Evolutionary conservation across 148 eudicot species (phyloP).

Genomic region (Camellia lanceoleosa): DNA sequence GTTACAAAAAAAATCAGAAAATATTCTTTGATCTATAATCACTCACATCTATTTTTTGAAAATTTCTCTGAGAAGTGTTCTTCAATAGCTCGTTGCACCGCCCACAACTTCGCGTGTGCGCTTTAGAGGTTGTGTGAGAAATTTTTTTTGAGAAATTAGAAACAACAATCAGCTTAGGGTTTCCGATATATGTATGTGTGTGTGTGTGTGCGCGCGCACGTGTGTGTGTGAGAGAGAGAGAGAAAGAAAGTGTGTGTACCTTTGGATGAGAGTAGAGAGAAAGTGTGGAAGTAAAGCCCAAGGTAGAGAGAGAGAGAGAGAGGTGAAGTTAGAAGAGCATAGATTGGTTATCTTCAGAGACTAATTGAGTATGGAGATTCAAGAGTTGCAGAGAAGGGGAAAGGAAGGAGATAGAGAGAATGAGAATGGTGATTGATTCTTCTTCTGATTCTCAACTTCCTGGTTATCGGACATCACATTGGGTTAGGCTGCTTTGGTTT

Average conservation of each 20-base stretch:
- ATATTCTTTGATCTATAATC: too few relatives aligned
- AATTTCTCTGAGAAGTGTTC: too few relatives aligned
- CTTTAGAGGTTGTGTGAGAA: neutral
- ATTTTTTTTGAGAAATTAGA: too few relatives aligned
- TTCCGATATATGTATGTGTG: too few relatives aligned
- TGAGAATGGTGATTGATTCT: neutral
- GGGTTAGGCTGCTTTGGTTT: too few relatives aligned
- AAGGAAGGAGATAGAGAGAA: neutral
- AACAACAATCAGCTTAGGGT: too few relatives aligned
- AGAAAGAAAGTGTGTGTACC: slow-evolving; percentile 20
- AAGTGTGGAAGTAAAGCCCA: slow-evolving; percentile 40
- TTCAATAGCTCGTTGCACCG: slow-evolving; percentile 9
- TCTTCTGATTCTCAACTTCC: neutral
- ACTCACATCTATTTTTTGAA: too few relatives aligned
- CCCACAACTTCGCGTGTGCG: neutral
- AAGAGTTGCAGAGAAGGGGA: neutral
- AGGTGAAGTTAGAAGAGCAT: neutral
- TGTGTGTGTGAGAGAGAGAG: neutral
- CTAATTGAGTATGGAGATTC: too few relatives aligned
- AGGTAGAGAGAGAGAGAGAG: neutral
- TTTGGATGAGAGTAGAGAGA: slow-evolving; percentile 47
- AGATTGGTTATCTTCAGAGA: too few relatives aligned
- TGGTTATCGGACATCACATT: too few relatives aligned
- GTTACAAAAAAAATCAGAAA: too few relatives aligned
- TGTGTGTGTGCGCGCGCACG: too few relatives aligned